A percentile compares a stretch with the other conserved stretches of the same genome.
phyloP scores from a whole-genome alignment of 2,329 filamentous ascomycete species.

The Hymenoscyphus occultus region DNA sequence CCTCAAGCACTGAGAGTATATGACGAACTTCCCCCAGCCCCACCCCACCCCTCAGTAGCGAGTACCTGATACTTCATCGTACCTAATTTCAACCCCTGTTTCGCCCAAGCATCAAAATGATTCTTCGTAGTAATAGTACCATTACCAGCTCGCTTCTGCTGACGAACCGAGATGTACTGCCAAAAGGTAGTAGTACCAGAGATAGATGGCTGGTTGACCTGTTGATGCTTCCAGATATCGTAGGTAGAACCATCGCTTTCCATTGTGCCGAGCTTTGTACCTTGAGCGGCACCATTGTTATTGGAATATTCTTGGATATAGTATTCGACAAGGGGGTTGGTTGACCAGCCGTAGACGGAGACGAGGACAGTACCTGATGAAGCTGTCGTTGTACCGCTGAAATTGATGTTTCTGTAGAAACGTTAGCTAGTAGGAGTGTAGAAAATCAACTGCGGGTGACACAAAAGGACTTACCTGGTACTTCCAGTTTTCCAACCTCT shows the following conservation, averaged over 20 bases:
- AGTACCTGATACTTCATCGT: constrained; percentile 49
- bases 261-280: constrained; percentile 49
- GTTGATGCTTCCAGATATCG: constrained; percentile 40
- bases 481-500: constrained; percentile 20
- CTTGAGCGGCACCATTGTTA: constrained; percentile 38
- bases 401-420: constrained; percentile 37
- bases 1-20: constrained; percentile 7
- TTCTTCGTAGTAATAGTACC: constrained; percentile 48
- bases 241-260: constrained; percentile 52
- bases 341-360: constrained; percentile 56
- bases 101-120: constrained; percentile 53
- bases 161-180: constrained; percentile 53
- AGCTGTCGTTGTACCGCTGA: constrained; percentile 40
- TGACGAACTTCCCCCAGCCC: constrained; percentile 4
- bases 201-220: constrained; percentile 43
- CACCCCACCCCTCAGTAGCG: constrained; percentile 48
- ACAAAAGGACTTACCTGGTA: constrained; percentile 9
- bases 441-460: neutral
- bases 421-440: neutral
- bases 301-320: constrained; percentile 56
- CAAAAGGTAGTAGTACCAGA: constrained; percentile 41
- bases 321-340: constrained; percentile 54
- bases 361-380: constrained; percentile 45
- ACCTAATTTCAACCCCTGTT: constrained; percentile 47
- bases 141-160: constrained; percentile 44